Percentiles rank a stretch among this genome's conserved stretches.
phyloP scores from a whole-genome alignment of 2,329 filamentous ascomycete genomes.

The Dissoconium aciculare region DNA sequence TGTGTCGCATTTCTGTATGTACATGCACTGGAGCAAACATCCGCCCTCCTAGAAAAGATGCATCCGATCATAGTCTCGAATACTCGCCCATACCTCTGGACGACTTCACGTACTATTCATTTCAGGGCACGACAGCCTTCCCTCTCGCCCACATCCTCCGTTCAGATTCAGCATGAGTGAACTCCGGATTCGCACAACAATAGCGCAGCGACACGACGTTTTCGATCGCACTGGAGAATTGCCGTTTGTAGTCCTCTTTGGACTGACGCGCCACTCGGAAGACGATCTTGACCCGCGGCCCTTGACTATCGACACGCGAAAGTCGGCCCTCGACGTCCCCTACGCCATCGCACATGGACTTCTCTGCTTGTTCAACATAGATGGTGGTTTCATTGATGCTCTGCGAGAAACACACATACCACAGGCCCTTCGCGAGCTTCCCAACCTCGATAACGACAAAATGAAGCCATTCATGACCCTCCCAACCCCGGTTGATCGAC shows the following conservation, averaged over 20 bases:
- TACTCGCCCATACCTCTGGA: no score
- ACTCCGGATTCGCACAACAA: constrained; percentile 7
- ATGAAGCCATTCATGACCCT: constrained; percentile 5
- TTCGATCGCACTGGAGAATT: constrained; percentile 10
- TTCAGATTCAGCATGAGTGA: no score
- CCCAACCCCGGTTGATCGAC: constrained; percentile 1
- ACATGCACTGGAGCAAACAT: constrained; percentile 4
- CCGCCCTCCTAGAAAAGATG: no score
- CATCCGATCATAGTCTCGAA: no score
- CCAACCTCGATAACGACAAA: not conserved
- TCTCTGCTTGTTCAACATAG: constrained; percentile 8
- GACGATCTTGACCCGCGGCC: constrained; percentile 9
- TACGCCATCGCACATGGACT: constrained; percentile 9
- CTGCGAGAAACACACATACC: not conserved
- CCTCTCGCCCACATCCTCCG: no score
- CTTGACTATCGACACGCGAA: constrained; percentile 5
- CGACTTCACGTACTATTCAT: no score
- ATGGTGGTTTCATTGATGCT: no score
- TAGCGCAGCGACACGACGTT: constrained; percentile 7
- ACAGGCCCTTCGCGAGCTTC: not conserved
- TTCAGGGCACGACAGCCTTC: no score
- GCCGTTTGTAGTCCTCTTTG: constrained; percentile 12
- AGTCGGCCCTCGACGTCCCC: constrained; percentile 10
- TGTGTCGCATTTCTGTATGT: no score
- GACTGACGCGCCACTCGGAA: constrained; percentile 7